Conservation (phyloP, 1,284 basidiomycete genomes). For the Rhodotorula sp. region DNA sequence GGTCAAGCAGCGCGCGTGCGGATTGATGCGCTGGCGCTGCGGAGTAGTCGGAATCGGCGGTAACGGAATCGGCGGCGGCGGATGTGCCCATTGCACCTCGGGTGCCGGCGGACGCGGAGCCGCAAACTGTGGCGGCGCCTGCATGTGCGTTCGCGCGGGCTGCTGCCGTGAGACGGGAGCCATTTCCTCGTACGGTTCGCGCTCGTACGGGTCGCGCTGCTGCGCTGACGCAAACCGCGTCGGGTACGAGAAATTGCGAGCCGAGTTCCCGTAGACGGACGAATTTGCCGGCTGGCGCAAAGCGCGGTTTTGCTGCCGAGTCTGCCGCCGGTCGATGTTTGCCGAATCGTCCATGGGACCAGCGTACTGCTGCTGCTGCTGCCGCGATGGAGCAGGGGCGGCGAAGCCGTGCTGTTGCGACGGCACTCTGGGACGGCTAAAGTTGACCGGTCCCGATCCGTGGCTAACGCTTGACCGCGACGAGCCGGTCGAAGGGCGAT, state of each 20-base stretch:
- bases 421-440: neutral
- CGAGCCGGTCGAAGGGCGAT: neutral
- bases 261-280: neutral
- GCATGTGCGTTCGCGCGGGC: neutral
- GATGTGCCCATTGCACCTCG: constrained; percentile 2
- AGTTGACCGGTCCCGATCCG: neutral
- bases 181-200: constrained; percentile 2
- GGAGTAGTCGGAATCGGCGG: constrained; percentile 27
- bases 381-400: too few species aligned
- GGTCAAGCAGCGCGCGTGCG: constrained; percentile 14
- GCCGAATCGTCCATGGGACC: neutral
- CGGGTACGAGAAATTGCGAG: constrained; percentile 38
- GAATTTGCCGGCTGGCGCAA: neutral
- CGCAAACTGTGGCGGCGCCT: constrained; percentile 4
- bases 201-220: constrained; percentile 6
- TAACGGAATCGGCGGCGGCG: constrained; percentile 12
- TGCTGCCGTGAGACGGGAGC: neutral
- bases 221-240: constrained; percentile 26
- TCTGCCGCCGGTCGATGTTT: neutral
- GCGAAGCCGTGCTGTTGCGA: neutral
- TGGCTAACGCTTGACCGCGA: neutral
- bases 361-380: neutral
- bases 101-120: neutral
- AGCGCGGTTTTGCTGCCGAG: neutral
- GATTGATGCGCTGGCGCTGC: constrained; percentile 4